Evolutionary conservation across 352 stramenopile genomes (phyloP).

Genomic region (Phytophthora chlamydospora): DNA sequence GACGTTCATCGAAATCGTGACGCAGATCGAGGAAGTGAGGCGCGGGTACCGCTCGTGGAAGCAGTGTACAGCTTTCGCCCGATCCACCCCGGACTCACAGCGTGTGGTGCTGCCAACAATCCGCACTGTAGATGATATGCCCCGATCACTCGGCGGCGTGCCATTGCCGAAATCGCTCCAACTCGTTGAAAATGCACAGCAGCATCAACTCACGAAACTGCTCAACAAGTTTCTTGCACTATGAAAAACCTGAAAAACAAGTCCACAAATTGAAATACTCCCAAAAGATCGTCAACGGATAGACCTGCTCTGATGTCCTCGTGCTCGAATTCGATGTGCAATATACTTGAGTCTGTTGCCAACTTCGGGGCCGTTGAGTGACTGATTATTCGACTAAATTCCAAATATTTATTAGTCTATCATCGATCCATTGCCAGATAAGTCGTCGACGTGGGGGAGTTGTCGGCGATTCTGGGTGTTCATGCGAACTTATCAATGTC

Average conservation of each 20-base stretch:
- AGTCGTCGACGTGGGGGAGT: too few relatives aligned
- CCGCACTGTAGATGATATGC: slow-evolving; percentile 15
- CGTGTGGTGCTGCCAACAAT: slow-evolving; percentile 3
- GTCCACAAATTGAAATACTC: not conserved
- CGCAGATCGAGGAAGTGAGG: slow-evolving; percentile 61
- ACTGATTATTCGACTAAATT: too few relatives aligned
- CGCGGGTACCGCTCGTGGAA: slow-evolving; percentile 46
- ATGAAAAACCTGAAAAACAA: slow-evolving; percentile 14
- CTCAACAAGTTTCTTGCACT: slow-evolving; percentile 47
- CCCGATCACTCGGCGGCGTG: not conserved
- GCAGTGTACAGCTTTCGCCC: slow-evolving; percentile 42
- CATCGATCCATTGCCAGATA: not conserved
- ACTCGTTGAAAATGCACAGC: slow-evolving; percentile 52
- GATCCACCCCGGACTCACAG: not conserved
- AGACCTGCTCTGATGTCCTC: not conserved
- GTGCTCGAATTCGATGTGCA: too few relatives aligned
- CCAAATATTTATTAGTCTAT: not conserved
- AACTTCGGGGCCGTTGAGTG: too few relatives aligned
- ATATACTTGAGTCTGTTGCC: too few relatives aligned
- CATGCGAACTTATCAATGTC: not conserved
- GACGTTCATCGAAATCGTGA: slow-evolving; percentile 69
- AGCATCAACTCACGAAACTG: slow-evolving; percentile 51
- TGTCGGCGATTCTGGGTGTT: not conserved
- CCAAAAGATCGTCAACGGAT: not conserved
- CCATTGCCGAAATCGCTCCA: slow-evolving; percentile 24